Evolutionary conservation across 1,284 basidiomycete species (phyloP).

Genomic region (Ceratobasidium sp.): DNA sequence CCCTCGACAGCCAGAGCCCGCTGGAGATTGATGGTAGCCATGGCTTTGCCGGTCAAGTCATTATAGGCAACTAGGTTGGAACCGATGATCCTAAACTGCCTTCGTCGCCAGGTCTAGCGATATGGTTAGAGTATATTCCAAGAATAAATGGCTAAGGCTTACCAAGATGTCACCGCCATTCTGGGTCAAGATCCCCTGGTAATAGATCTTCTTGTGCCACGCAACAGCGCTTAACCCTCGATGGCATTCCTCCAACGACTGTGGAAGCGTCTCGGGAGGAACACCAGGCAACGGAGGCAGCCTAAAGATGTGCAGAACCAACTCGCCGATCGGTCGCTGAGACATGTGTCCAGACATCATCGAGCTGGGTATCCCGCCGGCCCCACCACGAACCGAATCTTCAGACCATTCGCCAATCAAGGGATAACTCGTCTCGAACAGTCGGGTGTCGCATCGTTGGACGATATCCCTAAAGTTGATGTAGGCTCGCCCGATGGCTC

Average conservation of each 20-base stretch:
- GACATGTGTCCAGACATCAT: conserved; percentile 46
- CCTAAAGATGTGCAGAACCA: conserved; percentile 87
- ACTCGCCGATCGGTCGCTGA: conserved; percentile 66
- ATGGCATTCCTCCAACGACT: conserved; percentile 90
- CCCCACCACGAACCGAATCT: conserved; percentile 43
- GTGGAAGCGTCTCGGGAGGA: conserved; percentile 78
- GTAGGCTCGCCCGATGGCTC: conserved; percentile 80
- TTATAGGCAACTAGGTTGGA: conserved; percentile 89
- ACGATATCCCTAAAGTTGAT: conserved; percentile 87
- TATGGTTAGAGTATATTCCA: neutral
- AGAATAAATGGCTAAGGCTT: conserved; percentile 49
- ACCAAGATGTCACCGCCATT: conserved; percentile 93
- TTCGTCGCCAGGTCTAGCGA: conserved; percentile 81
- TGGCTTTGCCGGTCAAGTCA: conserved; percentile 91
- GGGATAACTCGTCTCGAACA: conserved; percentile 85
- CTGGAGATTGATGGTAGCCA: conserved; percentile 88
- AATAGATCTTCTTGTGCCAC: conserved; percentile 92
- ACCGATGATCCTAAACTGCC: conserved; percentile 86
- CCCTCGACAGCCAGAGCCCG: conserved; percentile 82
- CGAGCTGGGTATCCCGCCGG: conserved; percentile 59
- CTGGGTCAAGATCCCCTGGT: conserved; percentile 93
- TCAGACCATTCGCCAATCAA: conserved; percentile 78
- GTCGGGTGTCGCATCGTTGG: conserved; percentile 75
- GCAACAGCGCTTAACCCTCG: conserved; percentile 86
- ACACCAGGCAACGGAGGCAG: conserved; percentile 86